Evolutionary conservation across 2,329 filamentous ascomycete genomes (phyloP).

Genomic region (Byssothecium circinans): DNA sequence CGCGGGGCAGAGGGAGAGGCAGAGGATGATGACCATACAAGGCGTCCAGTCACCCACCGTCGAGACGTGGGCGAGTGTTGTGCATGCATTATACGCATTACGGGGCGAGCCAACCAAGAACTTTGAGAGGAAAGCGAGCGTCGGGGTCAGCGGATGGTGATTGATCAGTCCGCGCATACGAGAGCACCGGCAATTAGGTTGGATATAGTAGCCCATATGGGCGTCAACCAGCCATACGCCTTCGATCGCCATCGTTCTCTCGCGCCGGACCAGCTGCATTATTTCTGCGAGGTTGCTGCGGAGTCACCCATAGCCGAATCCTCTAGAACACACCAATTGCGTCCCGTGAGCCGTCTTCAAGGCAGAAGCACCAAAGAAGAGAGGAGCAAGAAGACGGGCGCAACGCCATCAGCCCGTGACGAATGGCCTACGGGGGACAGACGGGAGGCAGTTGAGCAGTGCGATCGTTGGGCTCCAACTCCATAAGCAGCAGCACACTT

Average conservation of each 20-base stretch:
- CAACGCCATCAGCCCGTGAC: not conserved
- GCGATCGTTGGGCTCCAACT: too few relatives aligned
- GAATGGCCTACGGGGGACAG: not conserved
- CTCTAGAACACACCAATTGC: not conserved
- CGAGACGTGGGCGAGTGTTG: constrained; percentile 19
- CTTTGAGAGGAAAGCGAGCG: constrained; percentile 10
- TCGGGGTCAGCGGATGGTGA: too few relatives aligned
- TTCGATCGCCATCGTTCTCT: constrained; percentile 2
- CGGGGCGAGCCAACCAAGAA: constrained; percentile 14
- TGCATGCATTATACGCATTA: constrained; percentile 16
- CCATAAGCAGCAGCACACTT: too few relatives aligned
- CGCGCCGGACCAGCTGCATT: not conserved
- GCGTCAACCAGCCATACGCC: too few relatives aligned
- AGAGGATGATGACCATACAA: constrained; percentile 14
- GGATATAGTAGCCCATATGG: constrained; percentile 1
- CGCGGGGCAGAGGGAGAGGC: not conserved
- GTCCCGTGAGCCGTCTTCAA: not conserved
- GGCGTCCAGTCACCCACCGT: constrained; percentile 6
- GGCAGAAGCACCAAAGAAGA: not conserved
- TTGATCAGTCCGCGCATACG: too few relatives aligned
- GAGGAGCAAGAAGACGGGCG: not conserved
- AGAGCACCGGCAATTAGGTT: constrained; percentile 8
- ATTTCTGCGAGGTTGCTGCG: constrained; percentile 3
- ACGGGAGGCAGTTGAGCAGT: not conserved
- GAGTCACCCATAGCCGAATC: constrained; percentile 9